Base-by-base conservation (phyloP, 805 yeast genomes). In the Cyberlindnera euphorbiae region DNA sequence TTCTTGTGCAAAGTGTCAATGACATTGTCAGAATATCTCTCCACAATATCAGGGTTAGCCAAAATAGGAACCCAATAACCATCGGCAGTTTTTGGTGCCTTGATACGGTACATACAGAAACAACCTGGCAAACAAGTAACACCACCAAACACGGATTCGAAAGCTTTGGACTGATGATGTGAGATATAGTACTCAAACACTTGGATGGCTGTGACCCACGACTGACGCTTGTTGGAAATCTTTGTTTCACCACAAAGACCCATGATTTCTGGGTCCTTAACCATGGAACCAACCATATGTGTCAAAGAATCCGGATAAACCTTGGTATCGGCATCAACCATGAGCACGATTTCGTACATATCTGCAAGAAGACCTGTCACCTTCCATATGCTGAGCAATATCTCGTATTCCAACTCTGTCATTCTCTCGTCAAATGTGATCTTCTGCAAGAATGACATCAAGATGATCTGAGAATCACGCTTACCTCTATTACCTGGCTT, bases 51-150 rank as follows among this genome's bases (percentile, higher is more conserved):
- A 1, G 96, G 94, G 56, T 87, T 89, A 12, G 95, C 86, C 50
- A 88, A 66, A 39, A 88, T 82, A 7, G 97, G 97, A 24, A 89
- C 96, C 96, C 97, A 88, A 58, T 71, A 82, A 6, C 84, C 85
- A 38, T 76, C 77, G 11, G 64, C 47, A 12, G 89, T 88, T 61
- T 86, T 87, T 17, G 96, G 96, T 0, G 95, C 69, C 60, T 88
- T 88, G 56, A 88, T 84, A 50, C 97, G 73, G 56, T 89, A 88
- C 79, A 88, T 82, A 42, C 85, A 82, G 69, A 88, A 88, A 67
- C 97, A 88, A 26, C 97, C 97, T 0, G 97, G 97, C 43, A 88
- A 71, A 72, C 97, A 88, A 1, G 97, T 88, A 12, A 88, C 97
- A 48, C 93, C 82, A 40, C 96, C 96, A 60, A 88, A 88, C 2